phyloP scores from a whole-genome alignment of 768 basidiomycete genomes.

The Strobilomyces echinocephalus region DNA sequence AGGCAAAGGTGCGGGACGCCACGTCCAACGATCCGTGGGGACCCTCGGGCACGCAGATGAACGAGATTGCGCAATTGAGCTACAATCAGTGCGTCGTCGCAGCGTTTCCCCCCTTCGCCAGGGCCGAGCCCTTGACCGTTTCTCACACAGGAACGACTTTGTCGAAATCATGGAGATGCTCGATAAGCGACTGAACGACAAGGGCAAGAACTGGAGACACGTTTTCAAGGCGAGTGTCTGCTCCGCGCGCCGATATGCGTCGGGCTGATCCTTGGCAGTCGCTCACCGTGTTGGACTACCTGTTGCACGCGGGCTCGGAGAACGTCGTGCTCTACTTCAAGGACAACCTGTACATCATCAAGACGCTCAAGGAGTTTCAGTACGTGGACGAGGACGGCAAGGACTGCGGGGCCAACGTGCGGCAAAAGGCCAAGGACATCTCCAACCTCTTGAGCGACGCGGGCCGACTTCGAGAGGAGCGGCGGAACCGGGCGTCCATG shows the following conservation, averaged over 20 bases:
- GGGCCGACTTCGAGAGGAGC: slow-evolving; percentile 76
- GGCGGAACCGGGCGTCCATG: slow-evolving; percentile 83
- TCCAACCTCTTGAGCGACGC: slow-evolving; percentile 90
- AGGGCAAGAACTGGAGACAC: slow-evolving; percentile 99
- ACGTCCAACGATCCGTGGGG: slow-evolving; percentile 99
- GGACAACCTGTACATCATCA: slow-evolving; percentile 96
- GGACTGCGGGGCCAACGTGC: slow-evolving; percentile 97
- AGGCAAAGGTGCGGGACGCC: slow-evolving; percentile 93
- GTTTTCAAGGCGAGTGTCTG: slow-evolving; percentile 79
- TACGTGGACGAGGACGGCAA: slow-evolving; percentile 92
- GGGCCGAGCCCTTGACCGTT: background rate
- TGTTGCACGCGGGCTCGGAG: slow-evolving; percentile 93
- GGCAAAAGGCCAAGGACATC: slow-evolving; percentile 97
- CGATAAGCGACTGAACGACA: slow-evolving; percentile 96
- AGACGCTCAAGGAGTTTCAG: slow-evolving; percentile 98
- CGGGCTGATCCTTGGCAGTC: slow-evolving; percentile 43
- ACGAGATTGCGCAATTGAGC: slow-evolving; percentile 94
- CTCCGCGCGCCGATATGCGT: background rate
- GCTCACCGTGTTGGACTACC: slow-evolving; percentile 91
- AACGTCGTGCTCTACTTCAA: slow-evolving; percentile 98
- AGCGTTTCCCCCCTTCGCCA: too few species aligned
- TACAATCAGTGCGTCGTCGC: slow-evolving; percentile 79
- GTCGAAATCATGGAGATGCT: slow-evolving; percentile 99
- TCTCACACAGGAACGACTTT: slow-evolving; percentile 69
- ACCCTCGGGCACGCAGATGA: slow-evolving; percentile 97